Percentiles rank a stretch among this genome's conserved stretches.
Conservation (phyloP, 257 asterid genomes). For the Nicotiana otophora region DNA sequence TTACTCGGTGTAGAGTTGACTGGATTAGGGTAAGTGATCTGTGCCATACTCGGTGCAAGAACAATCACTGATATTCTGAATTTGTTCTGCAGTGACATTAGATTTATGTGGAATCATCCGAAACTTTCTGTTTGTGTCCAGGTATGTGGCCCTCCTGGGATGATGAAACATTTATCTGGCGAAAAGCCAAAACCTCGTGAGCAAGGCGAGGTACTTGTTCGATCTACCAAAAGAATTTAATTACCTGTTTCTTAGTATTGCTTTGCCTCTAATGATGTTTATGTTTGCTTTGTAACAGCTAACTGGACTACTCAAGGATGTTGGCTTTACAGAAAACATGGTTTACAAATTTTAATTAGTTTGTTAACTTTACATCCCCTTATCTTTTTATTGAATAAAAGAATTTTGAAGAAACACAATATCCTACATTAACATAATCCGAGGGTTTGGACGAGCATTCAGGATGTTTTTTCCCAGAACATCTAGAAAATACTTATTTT, state of each 20-base stretch:
- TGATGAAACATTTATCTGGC: conserved; percentile 87
- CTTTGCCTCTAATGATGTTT: not conserved
- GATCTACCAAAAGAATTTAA: not conserved
- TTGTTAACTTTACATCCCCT: conserved; percentile 8
- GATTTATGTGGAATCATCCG: conserved; percentile 5
- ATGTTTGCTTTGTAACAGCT: conserved; percentile 39
- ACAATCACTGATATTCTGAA: conserved; percentile 2
- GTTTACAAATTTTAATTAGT: conserved; percentile 66
- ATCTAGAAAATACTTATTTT: not conserved
- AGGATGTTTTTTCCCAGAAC: not conserved
- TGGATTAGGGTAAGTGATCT: not conserved
- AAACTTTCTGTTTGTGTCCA: conserved; percentile 24
- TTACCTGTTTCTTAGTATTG: not conserved
- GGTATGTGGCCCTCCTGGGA: conserved; percentile 99
- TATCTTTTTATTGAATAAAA: conserved; percentile 8
- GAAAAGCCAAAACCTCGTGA: conserved; percentile 72
- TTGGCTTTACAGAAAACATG: conserved; percentile 73
- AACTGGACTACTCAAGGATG: conserved; percentile 72
- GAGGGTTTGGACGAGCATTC: not conserved
- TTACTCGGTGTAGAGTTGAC: not conserved
- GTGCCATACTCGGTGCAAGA: not conserved
- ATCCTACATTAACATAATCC: not conserved
- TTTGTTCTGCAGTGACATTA: not conserved
- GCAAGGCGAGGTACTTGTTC: conserved; percentile 79
- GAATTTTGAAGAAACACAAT: not conserved